Percentiles rank a stretch among this genome's conserved stretches.
These are phyloP conservation scores for Ichthyophthirius multifiliis DNA, from an alignment of 169 alveolate genomes.

Conservation along the genomic window DNA sequence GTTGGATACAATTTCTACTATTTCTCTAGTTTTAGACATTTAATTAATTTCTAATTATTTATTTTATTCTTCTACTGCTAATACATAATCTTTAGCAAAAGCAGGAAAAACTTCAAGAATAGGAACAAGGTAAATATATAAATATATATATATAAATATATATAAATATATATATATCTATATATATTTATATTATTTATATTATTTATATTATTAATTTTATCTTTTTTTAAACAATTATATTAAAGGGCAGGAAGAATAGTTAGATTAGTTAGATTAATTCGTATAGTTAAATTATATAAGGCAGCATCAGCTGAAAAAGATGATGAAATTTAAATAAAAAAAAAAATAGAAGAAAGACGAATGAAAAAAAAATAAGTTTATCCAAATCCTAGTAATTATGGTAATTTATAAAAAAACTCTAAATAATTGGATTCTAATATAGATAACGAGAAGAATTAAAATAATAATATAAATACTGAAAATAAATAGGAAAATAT, in stretches of 20 bases:
- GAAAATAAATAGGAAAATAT: too few species aligned
- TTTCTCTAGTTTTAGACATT: slow-evolving; percentile 69
- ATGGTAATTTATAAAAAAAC: not conserved
- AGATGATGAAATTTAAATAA: not conserved
- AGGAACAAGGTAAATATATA: slow-evolving; percentile 2
- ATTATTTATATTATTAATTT: not conserved
- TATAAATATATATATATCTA: too few species aligned
- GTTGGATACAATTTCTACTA: slow-evolving; percentile 67
- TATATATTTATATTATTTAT: too few species aligned
- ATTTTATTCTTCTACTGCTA: not conserved
- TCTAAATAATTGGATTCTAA: not conserved
- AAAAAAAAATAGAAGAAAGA: slow-evolving; percentile 5
- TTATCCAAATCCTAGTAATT: not conserved
- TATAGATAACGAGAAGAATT: too few species aligned
- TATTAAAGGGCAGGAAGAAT: slow-evolving; percentile 59
- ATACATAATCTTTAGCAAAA: slow-evolving; percentile 17
- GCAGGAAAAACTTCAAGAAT: slow-evolving; percentile 49
- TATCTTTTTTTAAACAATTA: not conserved
- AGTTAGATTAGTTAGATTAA: slow-evolving; percentile 61
- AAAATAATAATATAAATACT: too few species aligned
- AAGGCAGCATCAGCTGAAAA: slow-evolving; percentile 43
- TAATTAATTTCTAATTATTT: not conserved
- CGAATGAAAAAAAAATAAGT: slow-evolving; percentile 17
- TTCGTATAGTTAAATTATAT: slow-evolving; percentile 65
- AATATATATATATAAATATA: not conserved